Conservation (phyloP, 768 basidiomycete genomes). For the Leccinum variicolor region DNA sequence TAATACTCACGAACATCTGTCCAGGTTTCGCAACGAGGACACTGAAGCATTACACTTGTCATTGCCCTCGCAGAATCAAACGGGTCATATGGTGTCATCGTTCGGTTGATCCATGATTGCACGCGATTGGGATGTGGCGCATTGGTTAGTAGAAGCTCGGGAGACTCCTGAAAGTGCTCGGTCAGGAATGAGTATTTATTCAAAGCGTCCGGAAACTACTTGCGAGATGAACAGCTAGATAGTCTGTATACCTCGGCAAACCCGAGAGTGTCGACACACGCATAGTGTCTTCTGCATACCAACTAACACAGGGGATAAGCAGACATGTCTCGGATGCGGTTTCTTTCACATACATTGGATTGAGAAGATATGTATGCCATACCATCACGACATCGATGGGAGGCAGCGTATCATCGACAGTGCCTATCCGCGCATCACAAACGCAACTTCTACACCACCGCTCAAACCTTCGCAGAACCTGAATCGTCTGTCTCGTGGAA, state of each 20-base stretch:
- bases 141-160: constrained; percentile 3
- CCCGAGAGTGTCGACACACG: constrained; percentile 4
- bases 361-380: constrained; percentile 36
- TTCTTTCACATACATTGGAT: constrained; percentile 25
- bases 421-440: not conserved
- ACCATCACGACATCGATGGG: constrained; percentile 38
- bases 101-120: not conserved
- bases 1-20: not conserved
- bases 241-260: constrained; percentile 10
- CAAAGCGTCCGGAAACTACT: not conserved
- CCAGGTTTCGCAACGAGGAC: not conserved
- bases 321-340: not conserved
- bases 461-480: constrained; percentile 25
- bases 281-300: constrained; percentile 18
- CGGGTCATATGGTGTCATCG: constrained; percentile 12
- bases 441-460: constrained; percentile 26
- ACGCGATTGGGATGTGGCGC: constrained; percentile 1
- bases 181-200: not conserved
- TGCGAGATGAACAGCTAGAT: constrained; percentile 10
- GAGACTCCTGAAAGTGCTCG: not conserved
- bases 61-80: constrained; percentile 25
- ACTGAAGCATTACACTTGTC: constrained; percentile 7
- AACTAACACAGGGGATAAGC: not conserved
- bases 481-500: not conserved
- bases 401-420: constrained; percentile 16